A percentile compares a stretch with the other conserved stretches of the same genome.
Evolutionary conservation across 2,329 filamentous ascomycete species (phyloP).

Genomic region (Aspergillus oerlinghausenensis): DNA sequence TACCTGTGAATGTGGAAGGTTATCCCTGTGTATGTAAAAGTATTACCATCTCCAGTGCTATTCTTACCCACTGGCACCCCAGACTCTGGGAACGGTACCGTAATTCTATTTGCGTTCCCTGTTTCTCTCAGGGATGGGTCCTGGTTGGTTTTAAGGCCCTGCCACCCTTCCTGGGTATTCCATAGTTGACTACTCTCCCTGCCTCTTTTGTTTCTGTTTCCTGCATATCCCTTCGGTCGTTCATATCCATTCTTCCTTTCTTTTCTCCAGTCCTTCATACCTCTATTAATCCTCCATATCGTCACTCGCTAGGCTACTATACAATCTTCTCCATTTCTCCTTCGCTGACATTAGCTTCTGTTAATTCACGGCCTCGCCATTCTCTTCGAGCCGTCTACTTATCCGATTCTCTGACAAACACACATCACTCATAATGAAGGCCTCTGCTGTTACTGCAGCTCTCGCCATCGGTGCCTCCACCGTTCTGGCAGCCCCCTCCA

Average conservation of each 20-base stretch:
- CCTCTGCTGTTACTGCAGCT: slow-evolving; percentile 42
- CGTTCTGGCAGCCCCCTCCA: slow-evolving; percentile 41
- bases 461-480: slow-evolving; percentile 45
- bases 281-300: slow-evolving; percentile 20
- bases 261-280: slow-evolving; percentile 18
- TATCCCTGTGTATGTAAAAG: neutral
- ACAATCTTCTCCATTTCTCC: slow-evolving; percentile 13
- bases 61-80: neutral
- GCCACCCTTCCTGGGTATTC: neutral
- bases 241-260: slow-evolving; percentile 8
- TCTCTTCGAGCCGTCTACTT: slow-evolving; percentile 6
- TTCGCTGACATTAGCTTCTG: slow-evolving; percentile 2
- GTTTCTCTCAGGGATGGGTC: neutral
- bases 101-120: neutral
- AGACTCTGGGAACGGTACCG: neutral
- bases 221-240: neutral
- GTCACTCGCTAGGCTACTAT: slow-evolving; percentile 18
- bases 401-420: neutral
- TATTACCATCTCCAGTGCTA: neutral
- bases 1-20: neutral
- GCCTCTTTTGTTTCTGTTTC: neutral
- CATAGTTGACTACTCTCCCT: neutral
- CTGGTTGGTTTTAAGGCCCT: neutral
- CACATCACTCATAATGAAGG: slow-evolving; percentile 49
- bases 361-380: neutral